phyloP scores from a whole-genome alignment of 805 yeast genomes.

The Kodamaea nitidulidarum region DNA sequence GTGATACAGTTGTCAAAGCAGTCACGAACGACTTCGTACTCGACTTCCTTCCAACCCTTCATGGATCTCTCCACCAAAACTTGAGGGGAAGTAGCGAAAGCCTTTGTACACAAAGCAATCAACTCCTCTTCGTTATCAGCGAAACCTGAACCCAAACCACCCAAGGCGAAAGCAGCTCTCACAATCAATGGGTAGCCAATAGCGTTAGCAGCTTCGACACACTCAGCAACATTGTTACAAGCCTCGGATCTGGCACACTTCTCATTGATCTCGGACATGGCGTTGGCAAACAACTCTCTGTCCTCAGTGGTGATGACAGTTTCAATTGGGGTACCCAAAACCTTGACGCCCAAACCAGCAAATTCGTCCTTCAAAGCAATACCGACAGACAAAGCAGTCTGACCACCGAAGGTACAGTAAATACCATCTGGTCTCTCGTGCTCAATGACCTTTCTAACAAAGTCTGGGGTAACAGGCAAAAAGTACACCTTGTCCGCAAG shows the following conservation, averaged over 20 bases:
- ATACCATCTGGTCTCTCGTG: slow-evolving; percentile 97
- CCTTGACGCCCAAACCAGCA: slow-evolving; percentile 86
- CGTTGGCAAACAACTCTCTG: slow-evolving; percentile 89
- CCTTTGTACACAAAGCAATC: slow-evolving; percentile 78
- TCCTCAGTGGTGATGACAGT: slow-evolving; percentile 97
- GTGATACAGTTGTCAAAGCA: slow-evolving; percentile 96
- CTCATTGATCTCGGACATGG: slow-evolving; percentile 93
- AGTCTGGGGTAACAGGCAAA: slow-evolving; percentile 95
- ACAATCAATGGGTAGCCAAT: slow-evolving; percentile 95
- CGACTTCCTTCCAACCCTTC: slow-evolving; percentile 99
- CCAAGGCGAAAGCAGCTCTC: slow-evolving; percentile 95
- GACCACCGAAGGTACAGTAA: slow-evolving; percentile 97
- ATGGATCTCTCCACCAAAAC: slow-evolving; percentile 91
- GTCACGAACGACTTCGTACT: slow-evolving; percentile 98
- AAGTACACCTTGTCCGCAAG: slow-evolving; percentile 97
- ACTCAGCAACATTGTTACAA: slow-evolving; percentile 76
- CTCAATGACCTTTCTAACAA: slow-evolving; percentile 90
- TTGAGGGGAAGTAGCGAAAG: slow-evolving; percentile 95
- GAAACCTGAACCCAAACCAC: slow-evolving; percentile 98
- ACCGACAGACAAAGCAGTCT: slow-evolving; percentile 96
- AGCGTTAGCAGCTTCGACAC: slow-evolving; percentile 74
- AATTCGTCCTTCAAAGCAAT: slow-evolving; percentile 93
- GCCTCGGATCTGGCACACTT: slow-evolving; percentile 94
- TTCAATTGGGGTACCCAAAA: slow-evolving; percentile 93
- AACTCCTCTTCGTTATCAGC: slow-evolving; percentile 85